These are phyloP conservation scores for Sporothrix phasma DNA, from an alignment of 2,329 filamentous ascomycete genomes.

Conservation along the genomic window DNA sequence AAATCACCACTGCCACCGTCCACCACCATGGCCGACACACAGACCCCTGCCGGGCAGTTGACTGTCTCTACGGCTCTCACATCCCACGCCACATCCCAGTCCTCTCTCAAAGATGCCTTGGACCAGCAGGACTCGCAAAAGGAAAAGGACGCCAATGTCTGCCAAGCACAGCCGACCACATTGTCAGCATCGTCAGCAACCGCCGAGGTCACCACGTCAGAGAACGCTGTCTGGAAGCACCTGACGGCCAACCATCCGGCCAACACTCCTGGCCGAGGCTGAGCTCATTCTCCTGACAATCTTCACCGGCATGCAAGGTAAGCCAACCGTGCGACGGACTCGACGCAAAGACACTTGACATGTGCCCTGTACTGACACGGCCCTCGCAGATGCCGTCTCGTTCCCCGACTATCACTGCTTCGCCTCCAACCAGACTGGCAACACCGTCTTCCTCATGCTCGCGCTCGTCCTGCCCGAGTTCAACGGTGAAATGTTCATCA, in stretches of 20 bases:
- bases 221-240: constrained; percentile 21
- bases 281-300: constrained; percentile 40
- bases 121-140: not conserved
- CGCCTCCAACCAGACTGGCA: constrained; percentile 56
- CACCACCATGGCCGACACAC: not conserved
- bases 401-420: constrained; percentile 54
- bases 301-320: constrained; percentile 42
- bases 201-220: not conserved
- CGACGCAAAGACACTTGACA: no score
- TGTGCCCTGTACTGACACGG: not conserved
- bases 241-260: constrained; percentile 27
- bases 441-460: constrained; percentile 48
- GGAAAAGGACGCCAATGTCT: not conserved
- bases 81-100: not conserved
- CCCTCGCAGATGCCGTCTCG: constrained; percentile 35
- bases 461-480: constrained; percentile 41
- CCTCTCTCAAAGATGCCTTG: not conserved
- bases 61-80: not conserved
- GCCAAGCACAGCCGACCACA: not conserved
- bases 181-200: not conserved
- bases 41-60: not conserved
- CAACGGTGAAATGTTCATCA: constrained; percentile 39
- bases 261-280: constrained; percentile 34
- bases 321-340: constrained; percentile 6
- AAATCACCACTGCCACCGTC: not conserved